phyloP scores from a whole-genome alignment of 2,329 filamentous ascomycete genomes.

The Cadophora sp. region DNA sequence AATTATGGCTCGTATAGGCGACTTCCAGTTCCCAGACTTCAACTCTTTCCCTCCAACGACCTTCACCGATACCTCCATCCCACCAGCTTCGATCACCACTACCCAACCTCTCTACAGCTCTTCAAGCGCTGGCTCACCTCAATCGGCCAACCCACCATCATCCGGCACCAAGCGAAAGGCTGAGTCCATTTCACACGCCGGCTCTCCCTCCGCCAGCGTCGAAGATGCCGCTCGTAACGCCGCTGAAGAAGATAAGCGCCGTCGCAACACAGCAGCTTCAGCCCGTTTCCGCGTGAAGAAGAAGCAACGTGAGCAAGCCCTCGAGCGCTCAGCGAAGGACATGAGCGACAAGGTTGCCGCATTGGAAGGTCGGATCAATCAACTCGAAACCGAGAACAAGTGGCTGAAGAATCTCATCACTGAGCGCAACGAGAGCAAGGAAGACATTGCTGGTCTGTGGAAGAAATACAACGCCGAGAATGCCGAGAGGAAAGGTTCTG shows the following conservation, averaged over 20 bases:
- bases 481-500: slow-evolving; percentile 40
- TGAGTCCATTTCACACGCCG: slow-evolving; percentile 31
- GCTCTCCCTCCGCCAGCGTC: slow-evolving; percentile 52
- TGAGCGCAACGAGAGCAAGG: slow-evolving; percentile 72
- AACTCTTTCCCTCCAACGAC: slow-evolving; percentile 35
- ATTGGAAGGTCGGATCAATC: slow-evolving; percentile 75
- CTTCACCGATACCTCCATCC: slow-evolving; percentile 20
- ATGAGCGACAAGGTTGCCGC: slow-evolving; percentile 79
- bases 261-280: slow-evolving; percentile 86
- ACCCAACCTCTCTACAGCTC: slow-evolving; percentile 29
- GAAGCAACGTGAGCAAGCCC: slow-evolving; percentile 90
- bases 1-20: slow-evolving; percentile 39
- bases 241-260: slow-evolving; percentile 88
- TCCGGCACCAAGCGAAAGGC: slow-evolving; percentile 44
- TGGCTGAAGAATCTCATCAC: slow-evolving; percentile 82
- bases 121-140: slow-evolving; percentile 35
- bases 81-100: slow-evolving; percentile 10
- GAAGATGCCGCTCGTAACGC: slow-evolving; percentile 76
- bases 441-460: slow-evolving; percentile 49
- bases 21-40: slow-evolving; percentile 44
- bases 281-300: slow-evolving; percentile 94
- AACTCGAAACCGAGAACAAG: slow-evolving; percentile 84
- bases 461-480: slow-evolving; percentile 48
- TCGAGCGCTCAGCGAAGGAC: slow-evolving; percentile 83
- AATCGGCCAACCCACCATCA: slow-evolving; percentile 18